These are phyloP conservation scores for Pseudopithomyces chartarum DNA, from an alignment of 2,329 filamentous ascomycete genomes.

Conservation along the genomic window DNA sequence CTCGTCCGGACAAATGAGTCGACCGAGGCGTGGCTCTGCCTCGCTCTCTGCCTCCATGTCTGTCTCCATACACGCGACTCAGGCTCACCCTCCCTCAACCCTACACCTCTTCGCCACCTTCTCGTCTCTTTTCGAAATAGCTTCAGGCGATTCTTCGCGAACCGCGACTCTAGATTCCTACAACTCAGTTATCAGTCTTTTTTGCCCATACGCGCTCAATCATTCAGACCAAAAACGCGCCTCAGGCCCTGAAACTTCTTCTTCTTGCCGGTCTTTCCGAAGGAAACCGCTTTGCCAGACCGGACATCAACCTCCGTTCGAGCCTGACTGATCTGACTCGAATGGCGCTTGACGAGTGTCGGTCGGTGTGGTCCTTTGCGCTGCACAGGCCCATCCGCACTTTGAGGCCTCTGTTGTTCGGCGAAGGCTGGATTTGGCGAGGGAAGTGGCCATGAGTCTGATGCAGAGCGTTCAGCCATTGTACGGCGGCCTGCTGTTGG, in stretches of 20 bases:
- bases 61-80: too few relatives aligned
- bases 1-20: slow-evolving; percentile 16
- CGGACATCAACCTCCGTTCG: slow-evolving; percentile 40
- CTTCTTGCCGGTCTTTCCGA: slow-evolving; percentile 51
- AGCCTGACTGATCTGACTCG: slow-evolving; percentile 30
- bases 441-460: slow-evolving; percentile 56
- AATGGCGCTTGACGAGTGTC: slow-evolving; percentile 23
- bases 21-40: slow-evolving; percentile 5
- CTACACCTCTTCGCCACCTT: not conserved
- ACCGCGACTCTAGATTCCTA: slow-evolving; percentile 3
- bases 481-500: slow-evolving; percentile 49
- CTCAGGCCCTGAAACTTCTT: slow-evolving; percentile 73
- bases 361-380: slow-evolving; percentile 13
- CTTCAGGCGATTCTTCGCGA: not conserved
- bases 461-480: slow-evolving; percentile 36
- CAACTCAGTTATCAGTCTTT: slow-evolving; percentile 17
- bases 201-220: slow-evolving; percentile 42
- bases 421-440: slow-evolving; percentile 24
- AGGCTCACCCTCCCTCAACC: not conserved
- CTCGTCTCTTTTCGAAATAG: not conserved
- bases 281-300: slow-evolving; percentile 33
- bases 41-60: not conserved
- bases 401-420: slow-evolving; percentile 24
- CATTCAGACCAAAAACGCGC: slow-evolving; percentile 66
- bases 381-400: slow-evolving; percentile 21